Percentiles rank a stretch among this genome's conserved stretches.
phyloP scores from a whole-genome alignment of 2,329 filamentous ascomycete genomes.

The Arthrobotrys musiformis region DNA sequence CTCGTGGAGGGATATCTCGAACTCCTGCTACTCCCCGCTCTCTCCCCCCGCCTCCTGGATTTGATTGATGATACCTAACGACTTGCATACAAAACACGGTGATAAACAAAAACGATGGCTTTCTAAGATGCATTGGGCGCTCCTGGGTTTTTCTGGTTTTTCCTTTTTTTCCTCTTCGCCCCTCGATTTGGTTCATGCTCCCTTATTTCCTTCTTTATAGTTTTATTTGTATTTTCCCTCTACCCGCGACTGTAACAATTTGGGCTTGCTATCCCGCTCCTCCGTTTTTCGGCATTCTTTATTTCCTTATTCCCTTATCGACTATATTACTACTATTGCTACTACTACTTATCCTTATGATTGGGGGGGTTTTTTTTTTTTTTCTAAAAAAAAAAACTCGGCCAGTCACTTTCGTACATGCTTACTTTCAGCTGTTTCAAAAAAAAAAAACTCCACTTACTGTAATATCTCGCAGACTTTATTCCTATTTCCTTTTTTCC shows the following conservation, averaged over 20 bases:
- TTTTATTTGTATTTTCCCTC: slow-evolving; percentile 42
- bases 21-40: neutral
- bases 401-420: neutral
- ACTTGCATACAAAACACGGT: slow-evolving; percentile 55
- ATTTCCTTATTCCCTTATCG: neutral
- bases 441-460: neutral
- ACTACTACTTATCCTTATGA: slow-evolving; percentile 8
- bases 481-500: neutral
- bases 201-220: slow-evolving; percentile 27
- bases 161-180: slow-evolving; percentile 17
- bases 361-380: neutral
- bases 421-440: neutral
- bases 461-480: slow-evolving; percentile 14
- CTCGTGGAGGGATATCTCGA: slow-evolving; percentile 33
- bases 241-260: slow-evolving; percentile 8
- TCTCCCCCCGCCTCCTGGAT: slow-evolving; percentile 3
- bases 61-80: slow-evolving; percentile 54
- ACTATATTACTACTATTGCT: neutral
- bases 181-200: slow-evolving; percentile 19
- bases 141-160: slow-evolving; percentile 29
- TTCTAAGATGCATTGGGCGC: slow-evolving; percentile 55
- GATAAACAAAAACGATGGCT: slow-evolving; percentile 56
- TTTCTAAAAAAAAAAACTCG: too few species aligned
- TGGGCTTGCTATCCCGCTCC: neutral
- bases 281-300: slow-evolving; percentile 4